Conservation (phyloP, 805 yeast genomes). For the Torulaspora gathmanii region DNA sequence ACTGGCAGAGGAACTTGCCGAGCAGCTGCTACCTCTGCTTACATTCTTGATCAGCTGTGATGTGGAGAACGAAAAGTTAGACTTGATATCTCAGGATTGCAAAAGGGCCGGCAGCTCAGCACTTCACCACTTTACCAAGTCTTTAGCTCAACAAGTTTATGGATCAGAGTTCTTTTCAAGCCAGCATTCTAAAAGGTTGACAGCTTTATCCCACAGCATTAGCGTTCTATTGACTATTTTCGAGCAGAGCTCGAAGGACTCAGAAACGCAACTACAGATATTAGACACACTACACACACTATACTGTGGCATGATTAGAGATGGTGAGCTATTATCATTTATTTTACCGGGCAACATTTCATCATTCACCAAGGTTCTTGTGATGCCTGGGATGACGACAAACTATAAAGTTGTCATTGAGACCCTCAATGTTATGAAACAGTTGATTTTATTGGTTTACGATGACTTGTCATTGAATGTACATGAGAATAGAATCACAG, state of each 20-base stretch:
- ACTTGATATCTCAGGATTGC: constrained; percentile 36
- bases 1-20: constrained; percentile 37
- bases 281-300: constrained; percentile 36
- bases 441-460: constrained; percentile 37
- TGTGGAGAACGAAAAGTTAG: constrained; percentile 23
- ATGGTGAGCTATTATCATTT: constrained; percentile 48
- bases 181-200: constrained; percentile 32
- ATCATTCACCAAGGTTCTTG: constrained; percentile 38
- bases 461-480: constrained; percentile 40
- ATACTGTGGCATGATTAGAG: constrained; percentile 36
- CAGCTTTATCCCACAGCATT: constrained; percentile 46
- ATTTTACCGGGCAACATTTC: constrained; percentile 52
- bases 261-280: constrained; percentile 33
- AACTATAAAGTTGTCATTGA: constrained; percentile 39
- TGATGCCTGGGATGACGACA: constrained; percentile 31
- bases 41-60: constrained; percentile 40
- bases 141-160: constrained; percentile 33
- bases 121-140: constrained; percentile 31
- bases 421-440: constrained; percentile 32
- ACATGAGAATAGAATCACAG: constrained; percentile 14
- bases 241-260: constrained; percentile 22
- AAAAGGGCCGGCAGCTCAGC: constrained; percentile 37
- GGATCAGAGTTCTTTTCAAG: constrained; percentile 16
- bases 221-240: constrained; percentile 41
- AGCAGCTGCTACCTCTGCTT: constrained; percentile 46